A percentile compares a stretch with the other conserved stretches of the same genome.
Evolutionary conservation across 2,329 filamentous ascomycete species (phyloP).

Genomic region (Alternaria metachromatica): DNA sequence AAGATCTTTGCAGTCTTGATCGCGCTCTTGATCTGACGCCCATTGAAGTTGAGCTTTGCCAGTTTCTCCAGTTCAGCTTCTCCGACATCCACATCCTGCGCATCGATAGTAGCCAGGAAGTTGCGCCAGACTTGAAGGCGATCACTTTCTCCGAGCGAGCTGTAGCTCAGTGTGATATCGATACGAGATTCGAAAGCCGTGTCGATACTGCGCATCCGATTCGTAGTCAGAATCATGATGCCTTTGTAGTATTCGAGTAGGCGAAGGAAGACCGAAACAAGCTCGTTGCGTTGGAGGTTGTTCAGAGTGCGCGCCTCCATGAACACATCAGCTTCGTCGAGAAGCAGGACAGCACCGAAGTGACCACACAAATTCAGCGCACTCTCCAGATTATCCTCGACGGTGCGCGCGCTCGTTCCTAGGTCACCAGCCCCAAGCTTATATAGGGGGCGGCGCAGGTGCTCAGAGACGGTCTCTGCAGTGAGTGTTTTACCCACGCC

Average conservation of each 20-base stretch:
- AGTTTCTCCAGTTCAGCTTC: constrained; percentile 1
- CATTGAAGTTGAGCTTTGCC: constrained; percentile 8
- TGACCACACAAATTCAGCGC: constrained; percentile 10
- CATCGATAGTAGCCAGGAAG: constrained; percentile 13
- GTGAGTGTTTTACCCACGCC: constrained; percentile 2
- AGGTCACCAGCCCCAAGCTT: constrained; percentile 15
- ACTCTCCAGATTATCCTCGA: constrained; percentile 18
- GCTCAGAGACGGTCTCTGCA: constrained; percentile 4
- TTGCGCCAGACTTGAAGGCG: constrained; percentile 29
- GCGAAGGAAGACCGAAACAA: constrained; percentile 41
- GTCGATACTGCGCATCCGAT: constrained; percentile 50
- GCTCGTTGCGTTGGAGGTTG: constrained; percentile 28
- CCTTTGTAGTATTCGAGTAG: constrained; percentile 53
- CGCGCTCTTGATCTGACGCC: constrained; percentile 12
- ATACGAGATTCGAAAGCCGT: constrained; percentile 46
- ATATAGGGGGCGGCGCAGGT: constrained; percentile 11
- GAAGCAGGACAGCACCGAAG: constrained; percentile 2
- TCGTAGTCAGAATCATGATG: constrained; percentile 55
- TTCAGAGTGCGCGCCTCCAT: constrained; percentile 55
- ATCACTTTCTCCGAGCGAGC: constrained; percentile 48
- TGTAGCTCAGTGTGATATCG: constrained; percentile 7
- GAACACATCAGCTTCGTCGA: constrained; percentile 57
- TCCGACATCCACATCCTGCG: neutral
- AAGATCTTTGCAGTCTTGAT: constrained; percentile 16
- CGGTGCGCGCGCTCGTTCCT: constrained; percentile 15